These are phyloP conservation scores for Kodamaea kaohsiungensis DNA, from an alignment of 805 yeast species.

Conservation along the genomic window DNA sequence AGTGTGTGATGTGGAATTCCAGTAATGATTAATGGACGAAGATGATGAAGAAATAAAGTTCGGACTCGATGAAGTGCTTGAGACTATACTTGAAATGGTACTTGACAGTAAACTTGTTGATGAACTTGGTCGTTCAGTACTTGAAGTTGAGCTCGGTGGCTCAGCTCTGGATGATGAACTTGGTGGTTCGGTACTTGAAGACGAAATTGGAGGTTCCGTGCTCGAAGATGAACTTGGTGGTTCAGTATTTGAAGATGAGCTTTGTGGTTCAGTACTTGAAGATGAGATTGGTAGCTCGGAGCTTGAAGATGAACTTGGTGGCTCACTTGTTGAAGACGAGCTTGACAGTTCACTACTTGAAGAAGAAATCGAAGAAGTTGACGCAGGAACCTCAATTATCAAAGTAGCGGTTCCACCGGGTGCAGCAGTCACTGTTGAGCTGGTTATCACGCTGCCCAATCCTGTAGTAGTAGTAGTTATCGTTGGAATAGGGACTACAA, in stretches of 20 bases:
- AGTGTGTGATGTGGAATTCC: no score
- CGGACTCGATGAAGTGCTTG: no score
- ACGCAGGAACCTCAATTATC: conserved; percentile 12
- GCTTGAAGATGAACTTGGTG: not conserved
- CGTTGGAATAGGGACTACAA: conserved; percentile 16
- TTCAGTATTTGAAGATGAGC: not conserved
- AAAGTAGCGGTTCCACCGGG: conserved; percentile 13
- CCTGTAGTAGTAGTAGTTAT: not conserved
- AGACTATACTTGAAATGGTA: no score
- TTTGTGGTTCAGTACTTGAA: not conserved
- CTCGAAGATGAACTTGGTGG: not conserved
- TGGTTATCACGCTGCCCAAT: no score
- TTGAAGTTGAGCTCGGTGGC: not conserved
- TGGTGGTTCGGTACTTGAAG: not conserved
- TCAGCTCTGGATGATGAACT: not conserved
- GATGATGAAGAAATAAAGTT: no score
- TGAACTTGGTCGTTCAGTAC: not conserved
- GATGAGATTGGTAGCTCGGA: not conserved
- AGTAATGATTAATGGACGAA: no score
- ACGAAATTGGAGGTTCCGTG: not conserved
- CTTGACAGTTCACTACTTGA: no score
- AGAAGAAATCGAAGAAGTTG: not conserved
- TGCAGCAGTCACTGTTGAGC: no score
- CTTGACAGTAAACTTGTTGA: no score
- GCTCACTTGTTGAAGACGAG: not conserved